Evolutionary conservation across 2,329 filamentous ascomycete species (phyloP), one percentile per base, ranked within the genome.

Genomic region (Penicillium sp.): DNA sequence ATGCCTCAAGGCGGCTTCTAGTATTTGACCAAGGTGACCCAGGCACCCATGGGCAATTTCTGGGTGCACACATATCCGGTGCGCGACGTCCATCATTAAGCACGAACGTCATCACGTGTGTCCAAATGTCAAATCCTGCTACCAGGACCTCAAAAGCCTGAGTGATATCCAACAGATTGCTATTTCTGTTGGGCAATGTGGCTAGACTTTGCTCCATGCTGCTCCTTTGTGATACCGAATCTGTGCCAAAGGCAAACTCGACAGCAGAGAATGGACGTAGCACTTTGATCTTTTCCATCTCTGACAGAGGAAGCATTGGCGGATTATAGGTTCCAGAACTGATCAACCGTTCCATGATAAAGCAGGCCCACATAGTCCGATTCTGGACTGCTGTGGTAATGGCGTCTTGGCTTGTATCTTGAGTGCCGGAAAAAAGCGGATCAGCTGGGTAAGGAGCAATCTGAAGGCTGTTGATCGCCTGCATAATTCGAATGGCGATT

Each of bases 321-420:
- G 45, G 76, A 70, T 73, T 70, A 19, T 67, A 65, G 65, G 74
- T 79, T 0, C 78, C 79, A 1, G 78, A 80, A 40, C 78, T 78
- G 40, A 82, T 73, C 54, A 80, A 76, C 10, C 79, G 77, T 59
- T 81, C 79, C 71, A 82, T 76, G 33, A 82, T 75, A 56, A 80
- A 81, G 61, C 80, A 81, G 0, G 75, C 75, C 80, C 80, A 82
- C 46, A 79, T 80, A 0, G 79, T 80, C 1, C 79, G 66, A 2
- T 76, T 78, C 40, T 79, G 73, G 3, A 77, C 73, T 22, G 68
- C 66, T 37, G 54, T 42, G 16, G 65, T 60, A 0, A 75, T 72
- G 0, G 69, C 64, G 4, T 70, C 67, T 42, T 35, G 65, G 30
- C 51, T 53, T 22, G 51, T 25, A n/a, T 73, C 61, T 3, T 53